A percentile compares a stretch with the other conserved stretches of the same genome.
Conservation (phyloP, 163 green algal species). For the Scenedesmus sp. region DNA sequence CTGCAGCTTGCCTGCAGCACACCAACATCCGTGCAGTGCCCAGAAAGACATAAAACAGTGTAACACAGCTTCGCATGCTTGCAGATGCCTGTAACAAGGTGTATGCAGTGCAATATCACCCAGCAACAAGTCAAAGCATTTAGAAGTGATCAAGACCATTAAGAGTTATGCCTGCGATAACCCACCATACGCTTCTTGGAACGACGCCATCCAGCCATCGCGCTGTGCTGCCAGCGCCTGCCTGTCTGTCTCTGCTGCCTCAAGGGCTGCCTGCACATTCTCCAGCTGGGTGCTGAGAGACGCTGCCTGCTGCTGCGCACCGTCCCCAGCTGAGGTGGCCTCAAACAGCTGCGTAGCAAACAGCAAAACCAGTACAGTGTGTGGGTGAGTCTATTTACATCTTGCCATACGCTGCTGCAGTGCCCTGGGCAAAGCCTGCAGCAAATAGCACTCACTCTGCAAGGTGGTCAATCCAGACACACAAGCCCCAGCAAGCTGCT, state of each 20-base stretch:
- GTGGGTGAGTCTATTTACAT: not conserved
- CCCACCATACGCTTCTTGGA: slow-evolving; percentile 44
- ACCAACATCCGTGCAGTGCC: not conserved
- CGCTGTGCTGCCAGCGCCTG: slow-evolving; percentile 47
- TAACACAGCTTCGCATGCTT: not conserved
- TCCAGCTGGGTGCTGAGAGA: slow-evolving; percentile 24
- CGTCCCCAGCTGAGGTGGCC: slow-evolving; percentile 21
- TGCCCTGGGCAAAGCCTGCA: too few relatives aligned
- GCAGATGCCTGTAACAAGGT: too few relatives aligned
- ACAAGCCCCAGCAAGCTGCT: not conserved
- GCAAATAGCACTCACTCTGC: too few relatives aligned
- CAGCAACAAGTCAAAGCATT: not conserved
- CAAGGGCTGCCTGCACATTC: slow-evolving; percentile 3
- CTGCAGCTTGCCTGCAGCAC: slow-evolving; percentile 18
- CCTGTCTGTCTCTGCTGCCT: slow-evolving; percentile 37
- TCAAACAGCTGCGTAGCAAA: slow-evolving; percentile 17
- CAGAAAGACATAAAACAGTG: not conserved
- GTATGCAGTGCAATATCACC: too few relatives aligned
- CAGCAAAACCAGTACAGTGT: not conserved
- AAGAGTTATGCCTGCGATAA: not conserved
- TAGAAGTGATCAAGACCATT: not conserved
- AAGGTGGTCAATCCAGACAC: not conserved
- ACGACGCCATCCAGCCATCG: slow-evolving; percentile 47
- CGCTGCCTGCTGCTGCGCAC: slow-evolving; percentile 6
- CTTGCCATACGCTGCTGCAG: not conserved